A percentile compares a stretch with the other conserved stretches of the same genome.
Conservation (phyloP, 768 basidiomycete species). For the Tricholoma flavovirens region DNA sequence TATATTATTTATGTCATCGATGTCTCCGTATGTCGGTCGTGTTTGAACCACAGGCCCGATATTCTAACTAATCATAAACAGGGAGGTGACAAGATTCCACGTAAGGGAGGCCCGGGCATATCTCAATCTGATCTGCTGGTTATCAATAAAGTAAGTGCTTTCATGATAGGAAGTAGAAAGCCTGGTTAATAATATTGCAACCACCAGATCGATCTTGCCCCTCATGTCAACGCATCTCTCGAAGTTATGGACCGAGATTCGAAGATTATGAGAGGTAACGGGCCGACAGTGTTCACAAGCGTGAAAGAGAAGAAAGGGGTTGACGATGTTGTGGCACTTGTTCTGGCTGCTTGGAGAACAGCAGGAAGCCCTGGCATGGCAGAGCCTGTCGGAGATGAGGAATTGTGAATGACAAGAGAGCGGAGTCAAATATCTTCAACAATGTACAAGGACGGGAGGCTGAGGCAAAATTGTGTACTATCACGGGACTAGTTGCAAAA, state of each 20-base stretch:
- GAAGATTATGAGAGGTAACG: slow-evolving; percentile 88
- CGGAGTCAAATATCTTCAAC: too few species aligned
- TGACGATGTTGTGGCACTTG: slow-evolving; percentile 72
- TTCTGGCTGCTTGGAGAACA: slow-evolving; percentile 84
- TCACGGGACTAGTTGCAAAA: too few species aligned
- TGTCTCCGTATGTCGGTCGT: slow-evolving; percentile 52
- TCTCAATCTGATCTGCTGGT: slow-evolving; percentile 92
- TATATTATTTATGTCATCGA: slow-evolving; percentile 95
- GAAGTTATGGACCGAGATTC: slow-evolving; percentile 94
- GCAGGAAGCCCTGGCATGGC: slow-evolving; percentile 68
- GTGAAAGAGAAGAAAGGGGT: slow-evolving; percentile 76
- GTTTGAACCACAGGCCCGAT: slow-evolving; percentile 5
- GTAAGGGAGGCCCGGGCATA: slow-evolving; percentile 97
- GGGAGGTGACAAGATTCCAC: slow-evolving; percentile 98
- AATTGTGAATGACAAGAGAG: background rate
- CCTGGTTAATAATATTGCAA: background rate
- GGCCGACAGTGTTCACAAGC: slow-evolving; percentile 88
- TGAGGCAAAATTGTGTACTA: too few species aligned
- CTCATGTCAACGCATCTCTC: slow-evolving; percentile 87
- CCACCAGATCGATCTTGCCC: slow-evolving; percentile 83
- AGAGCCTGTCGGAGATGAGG: slow-evolving; percentile 41
- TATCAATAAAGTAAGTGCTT: slow-evolving; percentile 76
- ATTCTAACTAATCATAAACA: slow-evolving; percentile 18
- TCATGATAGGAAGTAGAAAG: background rate
- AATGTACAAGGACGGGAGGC: background rate